Evolutionary conservation across 2,329 filamentous ascomycete genomes (phyloP), one percentile per base, ranked within the genome.

Genomic region (Fusarium nelsonii): DNA sequence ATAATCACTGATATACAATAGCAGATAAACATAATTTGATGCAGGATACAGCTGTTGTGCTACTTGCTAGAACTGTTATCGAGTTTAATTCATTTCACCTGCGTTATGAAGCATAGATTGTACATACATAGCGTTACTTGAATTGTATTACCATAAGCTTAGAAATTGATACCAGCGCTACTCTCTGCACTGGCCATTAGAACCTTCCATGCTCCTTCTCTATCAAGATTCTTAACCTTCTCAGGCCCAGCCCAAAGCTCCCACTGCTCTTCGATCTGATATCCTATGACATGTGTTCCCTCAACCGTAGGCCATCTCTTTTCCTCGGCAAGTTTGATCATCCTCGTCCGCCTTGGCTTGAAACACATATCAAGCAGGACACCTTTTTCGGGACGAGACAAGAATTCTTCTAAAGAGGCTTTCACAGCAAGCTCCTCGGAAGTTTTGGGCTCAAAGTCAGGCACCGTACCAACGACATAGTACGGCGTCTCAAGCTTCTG

Each of bases 361-460:
- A 63, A 63, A 32, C 59, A 63, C 59, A 63, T 63, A 8, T 63
- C 59, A 10, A 63, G 59, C 0, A 63, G 3, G 3, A 63, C 41
- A 2, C 59, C 59, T 14, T 63, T 63, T 3, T 43, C 57, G 1
- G 41, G 4, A 0, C 59, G 48, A 10, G 48, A 37, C 1, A 63
- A 3, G 0, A 63, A 63, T 1, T 48, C 58, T 0, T 63, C 48
- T 6, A 63, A 9, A 3, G 51, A 63, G 0, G 48, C 48, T 8
- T 30, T 11, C 0, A 63, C 59, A 18, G 40, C 41, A 16, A 63
- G 18, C 3, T 63, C 59, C 4, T 63, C 59, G 0, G 48, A 8
- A 0, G 40, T 55, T 2, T 46, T 15, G 0, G 59, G 57, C 1
- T 63, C 58, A 7, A 63, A n/a, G 6, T 63, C 59, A 1, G 59